phyloP scores from a whole-genome alignment of 2,329 filamentous ascomycete genomes.

The Scedosporium apiospermum region DNA sequence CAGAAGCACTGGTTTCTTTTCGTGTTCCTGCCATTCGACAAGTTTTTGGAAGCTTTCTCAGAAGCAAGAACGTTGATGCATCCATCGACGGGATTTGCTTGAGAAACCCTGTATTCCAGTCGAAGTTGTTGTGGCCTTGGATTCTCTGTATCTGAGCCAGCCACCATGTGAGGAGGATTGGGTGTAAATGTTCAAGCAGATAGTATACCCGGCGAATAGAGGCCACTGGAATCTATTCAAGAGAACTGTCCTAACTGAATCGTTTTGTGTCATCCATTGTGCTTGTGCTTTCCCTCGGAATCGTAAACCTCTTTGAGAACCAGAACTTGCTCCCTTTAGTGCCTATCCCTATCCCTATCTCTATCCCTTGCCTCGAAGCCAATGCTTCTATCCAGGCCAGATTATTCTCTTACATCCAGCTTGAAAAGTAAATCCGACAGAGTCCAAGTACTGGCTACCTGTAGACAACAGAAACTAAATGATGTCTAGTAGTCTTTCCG shows the following conservation, averaged over 20 bases:
- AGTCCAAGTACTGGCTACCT: too few relatives aligned
- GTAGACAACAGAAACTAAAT: too few relatives aligned
- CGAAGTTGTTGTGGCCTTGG: neutral
- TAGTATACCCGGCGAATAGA: constrained; percentile 3
- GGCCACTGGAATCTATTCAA: constrained; percentile 6
- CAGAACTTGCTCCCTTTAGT: too few relatives aligned
- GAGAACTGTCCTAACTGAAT: neutral
- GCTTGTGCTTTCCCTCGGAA: neutral
- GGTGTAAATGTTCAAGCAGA: neutral
- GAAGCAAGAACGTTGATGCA: neutral
- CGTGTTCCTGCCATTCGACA: neutral
- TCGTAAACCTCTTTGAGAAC: too few relatives aligned
- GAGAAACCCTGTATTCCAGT: neutral
- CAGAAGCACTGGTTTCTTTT: neutral
- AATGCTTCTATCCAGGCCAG: too few relatives aligned
- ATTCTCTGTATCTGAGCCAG: constrained; percentile 1
- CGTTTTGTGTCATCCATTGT: neutral
- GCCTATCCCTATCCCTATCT: too few relatives aligned
- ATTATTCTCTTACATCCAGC: too few relatives aligned
- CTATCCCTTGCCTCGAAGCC: too few relatives aligned
- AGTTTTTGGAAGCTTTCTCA: neutral
- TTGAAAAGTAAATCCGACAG: too few relatives aligned
- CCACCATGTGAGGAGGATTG: neutral
- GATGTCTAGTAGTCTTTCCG: too few relatives aligned
- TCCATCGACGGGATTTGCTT: neutral